Base-by-base conservation (phyloP, 192 early-diverging fungal species). In the Coemansia sp. region DNA sequence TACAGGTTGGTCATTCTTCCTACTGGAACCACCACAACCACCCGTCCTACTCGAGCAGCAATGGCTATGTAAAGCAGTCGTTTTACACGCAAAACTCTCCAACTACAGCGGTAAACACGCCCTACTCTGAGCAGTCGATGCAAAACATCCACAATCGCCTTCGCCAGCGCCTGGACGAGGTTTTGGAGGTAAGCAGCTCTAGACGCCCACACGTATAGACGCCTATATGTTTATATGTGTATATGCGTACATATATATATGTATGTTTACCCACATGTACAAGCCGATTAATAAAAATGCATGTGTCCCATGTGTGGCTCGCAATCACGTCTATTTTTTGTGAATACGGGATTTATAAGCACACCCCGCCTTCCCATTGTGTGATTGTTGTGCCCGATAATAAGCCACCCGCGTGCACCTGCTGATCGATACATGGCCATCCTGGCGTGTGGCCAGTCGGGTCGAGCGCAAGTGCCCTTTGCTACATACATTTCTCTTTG, bases 161-260 rank as follows among this genome's bases (percentile, higher is more conserved):
- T 33, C 45, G 50, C 27, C 53, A 58, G 37, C 58, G 58, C 8
- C 36, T 69, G 13, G 14, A 44, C 24, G 66, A 61, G 29, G 54
- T 69, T 14, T 20, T 69, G 19, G 66, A 69, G 50, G 64, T 67
- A 59, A 37, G 55, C 14, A 13, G n/a, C n/a, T n/a, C n/a, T n/a
- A n/a, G n/a, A n/a, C n/a, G n/a, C n/a, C n/a, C n/a, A 14, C 30
- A 17, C 15, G 30, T 18, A 5, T 15, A 17, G 7, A 13, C 7
- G 3, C 25, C 9, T 20, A n/a, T 27, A 24, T 25, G n/a, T 43
- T 19, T 13, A 15, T 8, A 32, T 32, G 5, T 32, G 11, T 32
- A 32, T 32, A 32, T 32, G 6, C 6, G 11, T 32, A 8, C 30
- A 32, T 32, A 32, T 32, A 32, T 32, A 32, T 32, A 32, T 32